A percentile compares a stretch with the other conserved stretches of the same genome.
Conservation (phyloP, 2,329 filamentous ascomycete species). For the Coccinonectria pachysandricola region DNA sequence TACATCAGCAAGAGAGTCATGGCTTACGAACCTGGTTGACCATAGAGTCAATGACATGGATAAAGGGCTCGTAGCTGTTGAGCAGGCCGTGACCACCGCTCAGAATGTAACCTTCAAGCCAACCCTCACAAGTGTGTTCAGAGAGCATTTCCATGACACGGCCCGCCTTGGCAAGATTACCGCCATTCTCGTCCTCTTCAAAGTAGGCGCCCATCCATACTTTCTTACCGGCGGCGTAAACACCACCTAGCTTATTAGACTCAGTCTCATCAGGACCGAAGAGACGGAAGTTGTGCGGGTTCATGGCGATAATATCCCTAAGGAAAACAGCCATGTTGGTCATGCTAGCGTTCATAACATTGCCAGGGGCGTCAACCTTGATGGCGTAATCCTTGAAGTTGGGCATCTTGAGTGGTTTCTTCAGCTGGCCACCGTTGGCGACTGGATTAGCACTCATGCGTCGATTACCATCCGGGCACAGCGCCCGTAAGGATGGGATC, state of each 20-base stretch:
- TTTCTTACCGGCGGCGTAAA: slow-evolving; percentile 68
- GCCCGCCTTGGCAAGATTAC: slow-evolving; percentile 58
- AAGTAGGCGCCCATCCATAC: slow-evolving; percentile 74
- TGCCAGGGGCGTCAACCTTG: slow-evolving; percentile 49
- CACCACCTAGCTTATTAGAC: slow-evolving; percentile 63
- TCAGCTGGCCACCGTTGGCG: slow-evolving; percentile 58
- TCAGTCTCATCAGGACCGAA: slow-evolving; percentile 75
- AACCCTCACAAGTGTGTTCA: slow-evolving; percentile 70
- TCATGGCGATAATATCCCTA: slow-evolving; percentile 54
- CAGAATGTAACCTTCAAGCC: slow-evolving; percentile 70
- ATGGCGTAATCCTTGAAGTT: slow-evolving; percentile 60
- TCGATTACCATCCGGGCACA: slow-evolving; percentile 54
- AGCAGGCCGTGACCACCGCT: slow-evolving; percentile 66
- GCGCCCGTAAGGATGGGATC: slow-evolving; percentile 48
- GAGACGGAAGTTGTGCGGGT: slow-evolving; percentile 59
- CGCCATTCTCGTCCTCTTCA: slow-evolving; percentile 63
- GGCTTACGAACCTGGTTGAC: slow-evolving; percentile 53
- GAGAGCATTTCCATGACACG: slow-evolving; percentile 79
- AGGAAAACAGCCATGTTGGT: slow-evolving; percentile 57
- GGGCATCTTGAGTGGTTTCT: slow-evolving; percentile 57
- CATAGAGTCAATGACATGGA: slow-evolving; percentile 77
- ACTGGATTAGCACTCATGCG: slow-evolving; percentile 73
- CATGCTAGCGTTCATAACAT: slow-evolving; percentile 53
- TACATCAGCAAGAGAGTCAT: too few relatives aligned
- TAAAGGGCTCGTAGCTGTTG: slow-evolving; percentile 76